Evolutionary conservation across 2,329 filamentous ascomycete species (phyloP).

Genomic region (Botrytis cinerea): DNA sequence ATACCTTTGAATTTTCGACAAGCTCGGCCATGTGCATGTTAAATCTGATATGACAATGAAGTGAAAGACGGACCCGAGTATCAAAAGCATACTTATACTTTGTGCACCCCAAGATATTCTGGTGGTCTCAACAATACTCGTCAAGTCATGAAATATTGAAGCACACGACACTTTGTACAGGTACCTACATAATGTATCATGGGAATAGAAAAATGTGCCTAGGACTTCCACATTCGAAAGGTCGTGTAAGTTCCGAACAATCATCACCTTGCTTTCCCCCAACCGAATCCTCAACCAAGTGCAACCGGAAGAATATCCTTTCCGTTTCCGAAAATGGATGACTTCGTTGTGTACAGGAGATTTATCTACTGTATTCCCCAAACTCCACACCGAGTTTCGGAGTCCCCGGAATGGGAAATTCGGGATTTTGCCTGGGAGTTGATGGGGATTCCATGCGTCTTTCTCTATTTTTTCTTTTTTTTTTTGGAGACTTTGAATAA

Average conservation of each 20-base stretch:
- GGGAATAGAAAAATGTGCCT: conserved; percentile 40
- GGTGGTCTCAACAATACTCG: background rate
- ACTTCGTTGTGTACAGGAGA: background rate
- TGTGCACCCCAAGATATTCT: background rate
- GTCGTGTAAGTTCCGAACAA: background rate
- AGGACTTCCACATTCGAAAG: background rate
- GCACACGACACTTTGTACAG: conserved; percentile 1
- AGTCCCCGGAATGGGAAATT: background rate
- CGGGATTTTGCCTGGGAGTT: background rate
- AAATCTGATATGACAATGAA: background rate
- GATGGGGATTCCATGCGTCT: background rate
- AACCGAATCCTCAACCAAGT: background rate
- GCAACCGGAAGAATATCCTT: conserved; percentile 1
- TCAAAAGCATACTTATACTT: conserved; percentile 2
- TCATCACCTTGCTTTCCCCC: background rate
- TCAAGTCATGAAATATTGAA: background rate
- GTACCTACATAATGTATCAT: background rate
- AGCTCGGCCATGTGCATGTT: background rate
- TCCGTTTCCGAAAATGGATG: background rate
- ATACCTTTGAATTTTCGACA: background rate
- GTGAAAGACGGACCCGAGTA: background rate
- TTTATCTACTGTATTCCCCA: background rate
- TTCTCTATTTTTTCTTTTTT: background rate
- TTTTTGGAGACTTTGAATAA: background rate
- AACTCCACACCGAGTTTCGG: background rate